These are phyloP conservation scores for Daldinia caldariorum DNA, from an alignment of 495 filamentous ascomycete genomes.

Conservation along the genomic window DNA sequence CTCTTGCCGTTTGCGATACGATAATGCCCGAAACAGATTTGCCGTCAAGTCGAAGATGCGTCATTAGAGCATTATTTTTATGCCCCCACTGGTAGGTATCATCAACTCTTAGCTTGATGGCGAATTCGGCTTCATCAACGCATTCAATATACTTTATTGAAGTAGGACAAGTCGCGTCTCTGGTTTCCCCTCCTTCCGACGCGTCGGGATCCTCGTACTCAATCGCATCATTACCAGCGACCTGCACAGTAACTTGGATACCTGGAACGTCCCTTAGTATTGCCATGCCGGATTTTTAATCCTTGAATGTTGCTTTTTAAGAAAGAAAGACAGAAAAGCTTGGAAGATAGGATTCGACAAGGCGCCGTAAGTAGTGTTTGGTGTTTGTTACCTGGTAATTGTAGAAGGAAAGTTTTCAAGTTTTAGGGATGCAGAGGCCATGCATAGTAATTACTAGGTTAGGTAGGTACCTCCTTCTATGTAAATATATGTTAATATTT, in stretches of 20 bases:
- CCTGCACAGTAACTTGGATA: conserved; percentile 43
- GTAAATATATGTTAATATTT: no score
- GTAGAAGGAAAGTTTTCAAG: no score
- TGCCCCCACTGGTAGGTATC: conserved; percentile 25
- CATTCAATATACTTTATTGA: conserved; percentile 50
- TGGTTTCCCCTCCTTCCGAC: not conserved
- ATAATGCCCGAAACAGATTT: not conserved
- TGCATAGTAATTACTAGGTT: no score
- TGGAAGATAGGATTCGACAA: not conserved
- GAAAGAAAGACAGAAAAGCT: not conserved
- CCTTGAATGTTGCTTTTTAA: no score
- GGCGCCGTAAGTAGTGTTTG: not conserved
- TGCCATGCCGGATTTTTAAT: conserved; percentile 43
- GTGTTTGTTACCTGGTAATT: no score
- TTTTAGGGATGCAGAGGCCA: no score
- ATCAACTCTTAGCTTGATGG: conserved; percentile 15
- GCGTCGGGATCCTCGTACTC: conserved; percentile 49
- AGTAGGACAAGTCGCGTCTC: not conserved
- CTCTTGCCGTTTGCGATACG: not conserved
- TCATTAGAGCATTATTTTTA: not conserved
- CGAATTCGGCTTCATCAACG: conserved; percentile 43
- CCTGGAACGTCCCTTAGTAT: conserved; percentile 46
- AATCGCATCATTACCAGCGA: conserved; percentile 33
- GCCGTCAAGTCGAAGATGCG: conserved; percentile 15
- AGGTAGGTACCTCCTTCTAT: no score